These are phyloP conservation scores for Avena sativa DNA, from an alignment of 176 grass and related monocot genomes.

Conservation along the genomic window DNA sequence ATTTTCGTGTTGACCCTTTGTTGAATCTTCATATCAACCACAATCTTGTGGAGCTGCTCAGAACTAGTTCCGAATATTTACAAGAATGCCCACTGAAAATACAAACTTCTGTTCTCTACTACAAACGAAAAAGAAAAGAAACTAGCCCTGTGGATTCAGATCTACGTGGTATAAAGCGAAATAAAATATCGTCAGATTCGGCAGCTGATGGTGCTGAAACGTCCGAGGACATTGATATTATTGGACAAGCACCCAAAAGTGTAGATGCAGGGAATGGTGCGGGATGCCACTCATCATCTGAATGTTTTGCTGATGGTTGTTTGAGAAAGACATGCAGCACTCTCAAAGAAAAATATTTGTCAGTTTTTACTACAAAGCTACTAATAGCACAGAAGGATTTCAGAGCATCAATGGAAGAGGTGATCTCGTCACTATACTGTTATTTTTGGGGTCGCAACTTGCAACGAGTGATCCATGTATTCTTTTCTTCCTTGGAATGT, in stretches of 20 bases:
- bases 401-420: constrained; percentile 69
- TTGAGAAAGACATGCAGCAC: constrained; percentile 77
- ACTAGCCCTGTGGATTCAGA: constrained; percentile 52
- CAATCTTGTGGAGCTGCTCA: constrained; percentile 81
- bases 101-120: constrained; percentile 43
- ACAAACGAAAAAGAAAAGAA: constrained; percentile 65
- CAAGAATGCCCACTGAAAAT: constrained; percentile 66
- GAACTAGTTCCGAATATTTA: constrained; percentile 72
- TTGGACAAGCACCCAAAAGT: constrained; percentile 15
- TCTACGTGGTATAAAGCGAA: constrained; percentile 57
- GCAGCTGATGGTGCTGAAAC: constrained; percentile 45
- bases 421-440: constrained; percentile 30
- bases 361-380: constrained; percentile 74
- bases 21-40: constrained; percentile 98
- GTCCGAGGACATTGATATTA: constrained; percentile 40
- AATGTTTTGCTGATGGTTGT: constrained; percentile 83
- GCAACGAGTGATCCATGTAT: constrained; percentile 21
- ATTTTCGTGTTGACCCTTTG: constrained; percentile 92
- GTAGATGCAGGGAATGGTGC: constrained; percentile 42
- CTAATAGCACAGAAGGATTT: constrained; percentile 75
- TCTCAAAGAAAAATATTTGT: constrained; percentile 85
- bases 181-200: constrained; percentile 56
- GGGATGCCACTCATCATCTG: constrained; percentile 53
- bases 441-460: constrained; percentile 23
- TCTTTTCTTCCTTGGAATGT: constrained; percentile 21